phyloP scores from a whole-genome alignment of 768 basidiomycete species.

The Boletus edulis region DNA sequence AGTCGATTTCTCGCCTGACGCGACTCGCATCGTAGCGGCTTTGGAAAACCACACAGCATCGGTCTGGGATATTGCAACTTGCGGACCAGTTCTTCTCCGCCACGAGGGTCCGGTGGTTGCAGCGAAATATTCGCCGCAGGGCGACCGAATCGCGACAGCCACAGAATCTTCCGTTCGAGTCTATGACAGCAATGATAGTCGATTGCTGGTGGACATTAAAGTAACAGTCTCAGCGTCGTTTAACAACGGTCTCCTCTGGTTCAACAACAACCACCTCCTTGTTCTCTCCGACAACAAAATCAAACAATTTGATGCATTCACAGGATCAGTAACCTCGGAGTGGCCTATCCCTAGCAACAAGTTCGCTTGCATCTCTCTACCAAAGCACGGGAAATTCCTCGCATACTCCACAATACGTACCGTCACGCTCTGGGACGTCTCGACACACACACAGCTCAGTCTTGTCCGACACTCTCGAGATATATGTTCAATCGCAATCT shows the following conservation, averaged over 20 bases:
- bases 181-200: not conserved
- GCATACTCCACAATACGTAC: not conserved
- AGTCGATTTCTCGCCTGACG: too few species aligned
- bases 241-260: slow-evolving; percentile 2
- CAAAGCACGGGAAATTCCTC: not conserved
- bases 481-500: not conserved
- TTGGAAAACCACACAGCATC: too few species aligned
- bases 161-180: not conserved
- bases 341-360: not conserved
- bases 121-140: not conserved
- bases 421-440: not conserved
- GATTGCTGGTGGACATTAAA: not conserved
- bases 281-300: not conserved
- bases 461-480: not conserved
- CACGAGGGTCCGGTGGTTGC: not conserved
- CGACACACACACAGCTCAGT: not conserved
- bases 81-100: too few species aligned
- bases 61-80: too few species aligned
- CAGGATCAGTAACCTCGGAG: not conserved
- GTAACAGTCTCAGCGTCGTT: not conserved
- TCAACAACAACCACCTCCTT: not conserved
- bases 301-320: not conserved
- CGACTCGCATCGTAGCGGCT: too few species aligned
- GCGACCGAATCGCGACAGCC: not conserved
- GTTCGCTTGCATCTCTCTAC: not conserved